Conservation (phyloP, 345 rosid genomes). For the Eucalyptus virginea region DNA sequence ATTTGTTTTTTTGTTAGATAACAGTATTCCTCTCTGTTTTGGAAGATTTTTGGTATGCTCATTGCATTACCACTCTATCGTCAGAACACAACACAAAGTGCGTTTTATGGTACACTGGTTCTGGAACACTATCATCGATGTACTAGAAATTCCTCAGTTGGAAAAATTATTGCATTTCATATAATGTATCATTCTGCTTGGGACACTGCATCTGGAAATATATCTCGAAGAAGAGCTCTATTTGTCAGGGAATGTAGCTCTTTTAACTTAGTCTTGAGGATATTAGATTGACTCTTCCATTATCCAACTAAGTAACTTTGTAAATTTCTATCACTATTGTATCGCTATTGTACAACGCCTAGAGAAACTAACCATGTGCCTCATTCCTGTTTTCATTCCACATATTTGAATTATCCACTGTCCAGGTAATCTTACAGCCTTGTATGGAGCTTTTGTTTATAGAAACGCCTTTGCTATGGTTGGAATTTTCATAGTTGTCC, state of each 20-base stretch:
- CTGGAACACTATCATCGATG: background rate
- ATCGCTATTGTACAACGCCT: background rate
- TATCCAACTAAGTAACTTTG: background rate
- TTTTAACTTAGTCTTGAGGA: background rate
- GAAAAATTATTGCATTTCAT: background rate
- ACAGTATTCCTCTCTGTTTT: background rate
- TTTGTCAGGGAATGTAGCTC: background rate
- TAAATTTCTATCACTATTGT: background rate
- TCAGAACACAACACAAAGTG: background rate
- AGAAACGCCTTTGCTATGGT: background rate
- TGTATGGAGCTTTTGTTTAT: background rate
- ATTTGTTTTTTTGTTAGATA: background rate
- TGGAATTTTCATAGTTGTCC: conserved; percentile 8
- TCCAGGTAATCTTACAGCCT: background rate
- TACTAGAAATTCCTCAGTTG: background rate
- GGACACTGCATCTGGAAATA: background rate
- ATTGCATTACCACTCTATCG: background rate
- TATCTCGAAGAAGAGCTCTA: background rate
- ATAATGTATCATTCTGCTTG: background rate
- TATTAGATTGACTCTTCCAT: background rate
- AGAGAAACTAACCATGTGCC: background rate
- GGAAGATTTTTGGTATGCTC: background rate
- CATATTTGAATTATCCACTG: background rate
- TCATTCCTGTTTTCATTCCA: background rate
- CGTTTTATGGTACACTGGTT: background rate